phyloP scores from a whole-genome alignment of 305 asterid species.

The Fraxinus albicans region DNA sequence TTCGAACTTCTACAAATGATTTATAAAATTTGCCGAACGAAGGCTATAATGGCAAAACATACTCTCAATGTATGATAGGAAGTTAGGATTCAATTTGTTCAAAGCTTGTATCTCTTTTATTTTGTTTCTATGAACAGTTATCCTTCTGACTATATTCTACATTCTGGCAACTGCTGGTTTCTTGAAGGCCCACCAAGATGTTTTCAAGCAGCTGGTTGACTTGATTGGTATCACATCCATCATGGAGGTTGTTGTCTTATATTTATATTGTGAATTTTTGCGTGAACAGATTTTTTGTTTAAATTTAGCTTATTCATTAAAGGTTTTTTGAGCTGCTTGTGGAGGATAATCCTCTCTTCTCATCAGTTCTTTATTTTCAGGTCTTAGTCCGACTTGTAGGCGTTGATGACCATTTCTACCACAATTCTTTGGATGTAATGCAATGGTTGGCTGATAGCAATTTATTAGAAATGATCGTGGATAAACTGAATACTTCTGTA shows the following conservation, averaged over 20 bases:
- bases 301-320: background rate
- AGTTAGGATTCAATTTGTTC: conserved; percentile 7
- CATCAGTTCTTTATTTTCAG: conserved; percentile 42
- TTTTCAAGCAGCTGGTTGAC: conserved; percentile 85
- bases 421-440: conserved; percentile 78
- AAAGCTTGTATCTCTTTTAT: conserved; percentile 13
- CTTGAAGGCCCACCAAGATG: conserved; percentile 72
- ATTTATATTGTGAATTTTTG: conserved; percentile 11
- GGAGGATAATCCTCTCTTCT: conserved; percentile 25
- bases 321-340: conserved; percentile 1
- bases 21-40: background rate
- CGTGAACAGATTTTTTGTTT: background rate
- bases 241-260: conserved; percentile 73
- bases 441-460: conserved; percentile 97
- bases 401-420: conserved; percentile 88
- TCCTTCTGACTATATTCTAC: background rate
- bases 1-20: background rate
- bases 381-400: conserved; percentile 95
- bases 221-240: conserved; percentile 96
- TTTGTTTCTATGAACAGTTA: background rate
- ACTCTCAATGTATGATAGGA: background rate
- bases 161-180: conserved; percentile 11
- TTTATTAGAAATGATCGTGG: conserved; percentile 94
- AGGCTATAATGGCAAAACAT: background rate
- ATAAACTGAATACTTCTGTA: conserved; percentile 77